These are phyloP conservation scores for Corymbia maculata DNA, from an alignment of 345 rosid species.

Conservation along the genomic window DNA sequence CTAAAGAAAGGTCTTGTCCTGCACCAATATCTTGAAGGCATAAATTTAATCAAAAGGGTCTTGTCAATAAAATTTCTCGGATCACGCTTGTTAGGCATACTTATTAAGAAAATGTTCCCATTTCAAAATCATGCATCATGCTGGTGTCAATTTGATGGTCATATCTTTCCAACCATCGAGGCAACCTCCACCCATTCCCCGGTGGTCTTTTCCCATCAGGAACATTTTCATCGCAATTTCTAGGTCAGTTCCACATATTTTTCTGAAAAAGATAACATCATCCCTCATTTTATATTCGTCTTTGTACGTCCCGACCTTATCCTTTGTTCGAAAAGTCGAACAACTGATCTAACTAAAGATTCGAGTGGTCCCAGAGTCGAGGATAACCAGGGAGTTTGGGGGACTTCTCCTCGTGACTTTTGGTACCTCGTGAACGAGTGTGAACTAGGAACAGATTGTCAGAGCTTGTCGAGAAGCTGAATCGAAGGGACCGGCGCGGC, in stretches of 20 bases:
- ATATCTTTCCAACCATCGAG: not conserved
- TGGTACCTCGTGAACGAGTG: not conserved
- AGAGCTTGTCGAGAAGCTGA: not conserved
- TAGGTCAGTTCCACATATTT: not conserved
- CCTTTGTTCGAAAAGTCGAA: not conserved
- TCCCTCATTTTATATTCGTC: not conserved
- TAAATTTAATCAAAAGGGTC: not conserved
- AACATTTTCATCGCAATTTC: not conserved
- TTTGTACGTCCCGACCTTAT: not conserved
- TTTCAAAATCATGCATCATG: not conserved
- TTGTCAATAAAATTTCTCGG: not conserved
- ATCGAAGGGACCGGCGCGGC: not conserved
- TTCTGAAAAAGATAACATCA: not conserved
- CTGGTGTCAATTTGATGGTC: not conserved
- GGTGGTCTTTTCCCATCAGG: not conserved
- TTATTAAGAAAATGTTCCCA: not conserved
- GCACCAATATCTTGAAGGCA: not conserved
- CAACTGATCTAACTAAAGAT: not conserved
- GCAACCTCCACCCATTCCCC: not conserved
- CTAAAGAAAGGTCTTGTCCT: not conserved
- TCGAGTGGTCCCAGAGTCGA: not conserved
- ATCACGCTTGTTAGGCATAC: not conserved
- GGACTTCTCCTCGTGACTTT: not conserved
- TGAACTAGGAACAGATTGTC: not conserved
- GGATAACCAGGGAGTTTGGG: not conserved